Percentiles rank a stretch among this genome's conserved stretches.
These are phyloP conservation scores for Yarrowia sp. DNA, from an alignment of 805 yeast species.

Conservation along the genomic window DNA sequence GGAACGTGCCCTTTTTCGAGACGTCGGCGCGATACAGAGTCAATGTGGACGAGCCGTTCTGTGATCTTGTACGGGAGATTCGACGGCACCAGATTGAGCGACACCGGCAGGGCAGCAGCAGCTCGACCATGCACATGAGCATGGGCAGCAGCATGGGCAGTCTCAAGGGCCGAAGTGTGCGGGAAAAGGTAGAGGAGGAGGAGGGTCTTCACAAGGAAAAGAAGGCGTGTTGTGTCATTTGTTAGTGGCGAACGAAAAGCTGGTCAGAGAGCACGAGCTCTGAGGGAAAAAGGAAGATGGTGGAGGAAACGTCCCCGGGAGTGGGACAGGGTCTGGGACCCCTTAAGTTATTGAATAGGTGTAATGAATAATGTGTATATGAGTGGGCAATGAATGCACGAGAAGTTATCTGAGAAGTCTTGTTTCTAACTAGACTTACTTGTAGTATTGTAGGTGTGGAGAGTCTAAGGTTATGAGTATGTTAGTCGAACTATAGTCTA, in stretches of 20 bases:
- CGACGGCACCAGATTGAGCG: conserved; percentile 29
- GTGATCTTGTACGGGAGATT: conserved; percentile 42
- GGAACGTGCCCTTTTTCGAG: conserved; percentile 70
- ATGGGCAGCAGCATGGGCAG: conserved; percentile 21
- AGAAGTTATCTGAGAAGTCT: too few relatives aligned
- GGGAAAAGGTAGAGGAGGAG: conserved; percentile 5
- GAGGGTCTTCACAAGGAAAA: background rate
- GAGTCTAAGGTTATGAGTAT: too few relatives aligned
- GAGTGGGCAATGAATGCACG: too few relatives aligned
- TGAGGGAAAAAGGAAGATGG: background rate
- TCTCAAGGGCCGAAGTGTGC: conserved; percentile 20
- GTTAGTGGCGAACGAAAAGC: background rate
- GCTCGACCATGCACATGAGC: conserved; percentile 8
- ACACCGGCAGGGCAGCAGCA: conserved; percentile 26
- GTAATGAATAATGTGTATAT: background rate
- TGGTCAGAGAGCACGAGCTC: background rate
- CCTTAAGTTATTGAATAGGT: conserved; percentile 7
- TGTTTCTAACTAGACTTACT: too few relatives aligned
- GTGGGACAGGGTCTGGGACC: background rate
- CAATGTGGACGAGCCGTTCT: conserved; percentile 84
- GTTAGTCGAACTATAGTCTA: too few relatives aligned
- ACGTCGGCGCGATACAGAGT: conserved; percentile 89
- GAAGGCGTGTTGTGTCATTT: conserved; percentile 25
- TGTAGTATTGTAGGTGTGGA: too few relatives aligned
- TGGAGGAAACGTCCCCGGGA: background rate